These are phyloP conservation scores for Groenewaldozyma sp. DNA, from an alignment of 1,139 yeast species.

Conservation along the genomic window DNA sequence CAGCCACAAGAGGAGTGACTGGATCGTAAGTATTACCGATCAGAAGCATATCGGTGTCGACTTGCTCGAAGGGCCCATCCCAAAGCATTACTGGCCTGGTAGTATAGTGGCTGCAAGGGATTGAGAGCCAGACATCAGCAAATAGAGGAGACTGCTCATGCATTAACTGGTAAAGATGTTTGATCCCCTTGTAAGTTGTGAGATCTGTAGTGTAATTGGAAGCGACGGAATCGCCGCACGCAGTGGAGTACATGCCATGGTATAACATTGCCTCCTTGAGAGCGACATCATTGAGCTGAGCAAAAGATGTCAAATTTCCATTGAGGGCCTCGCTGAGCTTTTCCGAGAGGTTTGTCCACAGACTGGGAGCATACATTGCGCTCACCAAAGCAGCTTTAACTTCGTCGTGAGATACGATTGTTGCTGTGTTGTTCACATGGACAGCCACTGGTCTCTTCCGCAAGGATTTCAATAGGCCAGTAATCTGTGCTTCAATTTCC, in stretches of 20 bases:
- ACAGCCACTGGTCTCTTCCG: constrained; percentile 9
- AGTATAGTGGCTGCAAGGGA: constrained; percentile 7
- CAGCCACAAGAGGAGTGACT: constrained; percentile 12
- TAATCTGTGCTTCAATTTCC: constrained; percentile 6
- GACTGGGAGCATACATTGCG: constrained; percentile 7
- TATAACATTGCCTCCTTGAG: neutral
- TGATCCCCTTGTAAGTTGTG: constrained; percentile 5
- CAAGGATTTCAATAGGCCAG: constrained; percentile 6
- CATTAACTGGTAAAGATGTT: constrained; percentile 1
- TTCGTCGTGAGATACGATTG: constrained; percentile 7
- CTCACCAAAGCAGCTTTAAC: constrained; percentile 6
- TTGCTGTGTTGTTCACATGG: constrained; percentile 8
- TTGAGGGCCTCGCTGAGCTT: constrained; percentile 6
- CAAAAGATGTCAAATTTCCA: constrained; percentile 8
- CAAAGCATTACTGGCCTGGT: constrained; percentile 9
- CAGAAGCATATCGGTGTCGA: constrained; percentile 11
- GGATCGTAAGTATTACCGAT: constrained; percentile 13
- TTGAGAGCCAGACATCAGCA: constrained; percentile 5
- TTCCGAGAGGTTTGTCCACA: constrained; percentile 9
- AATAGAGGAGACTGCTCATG: constrained; percentile 1
- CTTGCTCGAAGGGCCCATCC: constrained; percentile 13
- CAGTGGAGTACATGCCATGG: constrained; percentile 11
- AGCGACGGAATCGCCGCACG: constrained; percentile 11
- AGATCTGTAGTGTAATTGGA: constrained; percentile 5
- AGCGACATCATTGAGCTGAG: neutral